Base-by-base conservation (phyloP, 2,329 filamentous ascomycete genomes). In the Cladophialophora immunda region DNA sequence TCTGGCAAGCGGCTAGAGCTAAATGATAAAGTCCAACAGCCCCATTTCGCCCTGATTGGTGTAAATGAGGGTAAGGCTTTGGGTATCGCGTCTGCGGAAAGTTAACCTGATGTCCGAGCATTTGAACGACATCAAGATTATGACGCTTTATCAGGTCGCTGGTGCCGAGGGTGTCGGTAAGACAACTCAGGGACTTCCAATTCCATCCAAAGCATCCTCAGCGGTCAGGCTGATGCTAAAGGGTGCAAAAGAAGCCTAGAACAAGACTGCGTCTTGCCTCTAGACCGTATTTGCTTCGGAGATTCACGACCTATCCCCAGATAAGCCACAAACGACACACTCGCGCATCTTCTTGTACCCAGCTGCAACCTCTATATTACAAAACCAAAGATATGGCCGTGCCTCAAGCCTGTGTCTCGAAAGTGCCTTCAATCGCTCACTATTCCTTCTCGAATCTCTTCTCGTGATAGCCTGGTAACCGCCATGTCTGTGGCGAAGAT, bases 271-370 rank as follows among this genome's bases (percentile, higher is more conserved):
- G 3, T 61, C 57, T 41, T 32, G 57, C 27, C 27, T n/a, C 41
- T 32, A 1, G 17, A 25, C 57, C 41, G 57, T 25, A 15, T 22
- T 52, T 60, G 57, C 57, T 34, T 60, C 57, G 57, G 57, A 60
- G 38, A 60, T 60, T 60, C 57, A 60, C 57, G 57, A 60, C 29
- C 57, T 60, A 60, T 52, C 22, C 57, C 57, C 38, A 60, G 57
- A 60, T 60, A 60, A 60, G 57, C 57, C 41, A 60, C 38, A 34
- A 60, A 34, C 57, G n/a, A 60, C 41, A 47, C 38, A 22, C 13
- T 52, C 45, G 8, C 27, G 27, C 27, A 34, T 55, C 9, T 30
- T 55, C 34, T 29, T 55, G 22, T 7, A 29, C 53, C 13, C 6
- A 55, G 53, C 13, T 55, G 34, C 53, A 32, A 32, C 4, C 11